These are phyloP conservation scores for Pythium sp. DNA, from an alignment of 352 stramenopile species.

Conservation along the genomic window DNA sequence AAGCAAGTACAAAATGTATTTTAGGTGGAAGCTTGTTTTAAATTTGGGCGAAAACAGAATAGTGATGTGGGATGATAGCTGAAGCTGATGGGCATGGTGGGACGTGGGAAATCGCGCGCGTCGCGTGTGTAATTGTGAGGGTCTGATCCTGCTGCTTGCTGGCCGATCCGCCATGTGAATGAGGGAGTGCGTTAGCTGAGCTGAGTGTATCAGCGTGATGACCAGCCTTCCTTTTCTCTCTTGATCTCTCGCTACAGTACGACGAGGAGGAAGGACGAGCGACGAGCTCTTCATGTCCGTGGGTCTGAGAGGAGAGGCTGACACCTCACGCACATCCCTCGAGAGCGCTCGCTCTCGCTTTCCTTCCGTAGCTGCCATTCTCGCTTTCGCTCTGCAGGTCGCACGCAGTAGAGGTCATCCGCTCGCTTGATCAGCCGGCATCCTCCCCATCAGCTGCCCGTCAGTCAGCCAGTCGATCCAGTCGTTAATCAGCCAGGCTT, in stretches of 20 bases:
- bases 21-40: not conserved
- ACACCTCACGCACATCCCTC: not conserved
- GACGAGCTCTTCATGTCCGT: not conserved
- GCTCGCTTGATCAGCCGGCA: not conserved
- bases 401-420: not conserved
- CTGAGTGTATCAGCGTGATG: not conserved
- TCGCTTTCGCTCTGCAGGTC: not conserved
- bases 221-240: not conserved
- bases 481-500: not conserved
- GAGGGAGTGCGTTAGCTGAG: not conserved
- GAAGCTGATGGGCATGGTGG: not conserved
- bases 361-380: not conserved
- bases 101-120: not conserved
- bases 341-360: not conserved
- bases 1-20: not conserved
- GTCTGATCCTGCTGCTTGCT: not conserved
- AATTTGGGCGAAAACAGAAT: not conserved
- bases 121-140: not conserved
- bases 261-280: not conserved
- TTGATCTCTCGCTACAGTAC: not conserved
- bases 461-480: not conserved
- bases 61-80: slow-evolving; percentile 1
- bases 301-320: not conserved
- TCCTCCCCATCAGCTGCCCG: not conserved
- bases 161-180: not conserved